A percentile compares a stretch with the other conserved stretches of the same genome.
These are phyloP conservation scores for Yamadazyma conglobata DNA, from an alignment of 1,139 yeast genomes.

Conservation along the genomic window DNA sequence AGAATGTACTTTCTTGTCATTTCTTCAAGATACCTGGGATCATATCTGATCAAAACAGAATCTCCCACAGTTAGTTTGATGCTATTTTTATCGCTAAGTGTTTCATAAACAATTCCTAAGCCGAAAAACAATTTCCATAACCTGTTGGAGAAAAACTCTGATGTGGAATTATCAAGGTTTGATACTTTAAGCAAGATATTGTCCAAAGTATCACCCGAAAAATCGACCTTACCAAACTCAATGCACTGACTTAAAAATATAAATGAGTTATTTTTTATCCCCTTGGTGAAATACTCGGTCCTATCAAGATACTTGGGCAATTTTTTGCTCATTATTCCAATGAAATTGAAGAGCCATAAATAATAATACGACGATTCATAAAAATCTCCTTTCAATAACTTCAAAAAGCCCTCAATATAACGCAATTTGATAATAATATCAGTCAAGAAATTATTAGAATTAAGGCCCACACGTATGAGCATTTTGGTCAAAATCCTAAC, in stretches of 20 bases:
- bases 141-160: slow-evolving; percentile 16
- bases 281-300: slow-evolving; percentile 14
- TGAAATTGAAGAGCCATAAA: slow-evolving; percentile 21
- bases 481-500: slow-evolving; percentile 14
- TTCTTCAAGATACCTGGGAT: slow-evolving; percentile 18
- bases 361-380: slow-evolving; percentile 14
- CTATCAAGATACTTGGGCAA: slow-evolving; percentile 10
- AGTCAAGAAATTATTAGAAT: slow-evolving; percentile 7
- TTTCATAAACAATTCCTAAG: slow-evolving; percentile 21
- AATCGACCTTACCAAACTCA: slow-evolving; percentile 14
- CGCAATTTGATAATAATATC: slow-evolving; percentile 8
- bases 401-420: slow-evolving; percentile 13
- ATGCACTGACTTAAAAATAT: slow-evolving; percentile 17
- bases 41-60: slow-evolving; percentile 9
- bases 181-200: slow-evolving; percentile 10
- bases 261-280: slow-evolving; percentile 13
- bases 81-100: slow-evolving; percentile 12
- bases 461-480: slow-evolving; percentile 12
- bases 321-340: slow-evolving; percentile 9
- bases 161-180: slow-evolving; percentile 10
- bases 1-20: slow-evolving; percentile 32
- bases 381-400: slow-evolving; percentile 11
- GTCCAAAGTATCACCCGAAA: slow-evolving; percentile 13
- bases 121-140: slow-evolving; percentile 16
- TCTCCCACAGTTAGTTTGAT: slow-evolving; percentile 10